phyloP scores from a whole-genome alignment of 345 rosid genomes.

The Euphorbia lathyris region DNA sequence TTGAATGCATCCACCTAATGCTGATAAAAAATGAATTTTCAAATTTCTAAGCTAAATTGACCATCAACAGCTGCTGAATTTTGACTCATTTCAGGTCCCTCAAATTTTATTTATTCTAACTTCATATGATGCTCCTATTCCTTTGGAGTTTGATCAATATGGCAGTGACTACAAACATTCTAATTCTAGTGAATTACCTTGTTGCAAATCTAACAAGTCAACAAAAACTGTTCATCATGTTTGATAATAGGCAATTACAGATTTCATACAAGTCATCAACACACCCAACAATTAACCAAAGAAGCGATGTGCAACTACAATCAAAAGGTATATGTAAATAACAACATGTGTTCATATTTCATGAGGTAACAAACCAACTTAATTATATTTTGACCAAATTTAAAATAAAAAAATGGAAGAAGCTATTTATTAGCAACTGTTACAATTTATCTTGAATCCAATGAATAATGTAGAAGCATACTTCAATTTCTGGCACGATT shows the following conservation, averaged over 20 bases:
- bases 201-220: background rate
- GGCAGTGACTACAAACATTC: background rate
- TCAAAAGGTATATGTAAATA: background rate
- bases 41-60: background rate
- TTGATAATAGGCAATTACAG: background rate
- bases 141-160: background rate
- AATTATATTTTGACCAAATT: background rate
- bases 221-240: background rate
- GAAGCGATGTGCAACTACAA: background rate
- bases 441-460: background rate
- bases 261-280: background rate
- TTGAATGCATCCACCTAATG: slow-evolving; percentile 1
- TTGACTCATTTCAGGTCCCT: background rate
- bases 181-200: background rate
- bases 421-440: background rate
- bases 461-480: background rate
- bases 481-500: background rate
- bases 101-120: background rate
- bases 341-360: background rate
- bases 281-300: background rate
- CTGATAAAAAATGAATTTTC: background rate
- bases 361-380: background rate
- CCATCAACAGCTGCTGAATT: background rate
- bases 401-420: too few species aligned
- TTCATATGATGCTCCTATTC: background rate